Base-by-base conservation (phyloP, 2,329 filamentous ascomycete genomes). In the Proliferodiscus dingleyae region DNA sequence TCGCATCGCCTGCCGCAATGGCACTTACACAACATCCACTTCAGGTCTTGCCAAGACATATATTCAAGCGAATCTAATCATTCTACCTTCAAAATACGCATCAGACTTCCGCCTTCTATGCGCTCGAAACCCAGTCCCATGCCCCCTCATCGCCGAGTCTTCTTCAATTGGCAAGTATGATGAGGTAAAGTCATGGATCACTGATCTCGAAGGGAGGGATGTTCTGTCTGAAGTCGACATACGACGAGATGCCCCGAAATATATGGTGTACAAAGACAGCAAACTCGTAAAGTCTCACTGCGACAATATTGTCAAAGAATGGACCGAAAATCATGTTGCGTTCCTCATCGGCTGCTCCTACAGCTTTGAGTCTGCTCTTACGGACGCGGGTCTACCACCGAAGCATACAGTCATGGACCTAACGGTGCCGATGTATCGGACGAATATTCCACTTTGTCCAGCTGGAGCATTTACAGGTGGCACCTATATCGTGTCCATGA, bases 281-380 rank as follows among this genome's bases (percentile, higher is more conserved):
- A 62, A 64, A 36, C 63, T 74, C 2, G 53, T 63, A 4, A 65
- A 66, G 16, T 58, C 62, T 0, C 64, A 67, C 13, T 63, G 64
- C 24, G 40, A 56, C 2, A 68, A 79, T 56, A 66, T 85, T 13
- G 54, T 62, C 1, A 55, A 63, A 2, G 61, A 77, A 32, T 85
- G 80, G 81, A 72, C 70, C 0, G 58, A 67, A 4, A 71, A 81
- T 51, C 77, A 85, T 53, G 73, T 80, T 19, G 80, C 71, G 0
- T 85, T 81, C 56, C 60, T 84, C 36, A 75, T 85, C 50, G 81
- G 80, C 7, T 85, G 80, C 58, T 79, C 73, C 1, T 84, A 75
- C 67, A 78, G 72, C 53, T 85, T 85, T 57, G 80, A 84, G 60
- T 64, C 69, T 2, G 79, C 78, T 3, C 69, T 85, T 18, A 57